These are phyloP conservation scores for Symbiodinium pilosum DNA, from an alignment of 73 alveolate genomes.

Conservation along the genomic window DNA sequence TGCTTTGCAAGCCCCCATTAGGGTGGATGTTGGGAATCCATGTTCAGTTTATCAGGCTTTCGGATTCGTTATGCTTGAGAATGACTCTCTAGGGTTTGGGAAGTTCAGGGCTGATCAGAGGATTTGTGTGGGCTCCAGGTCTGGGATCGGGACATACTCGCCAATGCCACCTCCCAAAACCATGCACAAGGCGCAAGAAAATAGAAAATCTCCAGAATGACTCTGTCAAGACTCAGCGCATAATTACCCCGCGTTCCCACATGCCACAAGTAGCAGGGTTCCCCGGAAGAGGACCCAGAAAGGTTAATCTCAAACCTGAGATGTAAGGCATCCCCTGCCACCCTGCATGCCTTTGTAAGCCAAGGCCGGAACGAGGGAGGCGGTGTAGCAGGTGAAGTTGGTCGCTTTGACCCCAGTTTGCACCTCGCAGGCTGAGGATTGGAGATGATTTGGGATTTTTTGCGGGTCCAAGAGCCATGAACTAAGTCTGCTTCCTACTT, in stretches of 20 bases:
- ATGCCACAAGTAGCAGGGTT: background rate
- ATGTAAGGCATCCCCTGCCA: background rate
- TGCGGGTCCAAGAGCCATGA: background rate
- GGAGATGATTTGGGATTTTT: background rate
- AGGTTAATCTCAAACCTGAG: too few species aligned
- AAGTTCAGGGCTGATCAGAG: background rate
- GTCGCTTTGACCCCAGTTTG: background rate
- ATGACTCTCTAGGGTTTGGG: background rate
- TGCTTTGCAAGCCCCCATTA: background rate
- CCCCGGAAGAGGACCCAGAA: background rate
- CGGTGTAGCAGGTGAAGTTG: conserved; percentile 51
- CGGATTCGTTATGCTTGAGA: background rate
- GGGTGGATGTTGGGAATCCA: background rate
- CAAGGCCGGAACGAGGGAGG: conserved; percentile 22
- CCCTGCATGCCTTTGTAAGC: background rate
- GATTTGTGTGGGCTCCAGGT: background rate
- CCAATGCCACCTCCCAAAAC: background rate
- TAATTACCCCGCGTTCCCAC: background rate
- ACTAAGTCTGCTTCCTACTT: background rate
- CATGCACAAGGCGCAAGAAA: background rate
- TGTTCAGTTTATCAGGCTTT: background rate
- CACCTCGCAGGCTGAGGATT: background rate
- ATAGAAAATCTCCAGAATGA: background rate
- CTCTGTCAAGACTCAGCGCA: background rate
- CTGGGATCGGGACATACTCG: background rate